phyloP scores from a whole-genome alignment of 2,329 filamentous ascomycete species.

The Xylariales sp. region DNA sequence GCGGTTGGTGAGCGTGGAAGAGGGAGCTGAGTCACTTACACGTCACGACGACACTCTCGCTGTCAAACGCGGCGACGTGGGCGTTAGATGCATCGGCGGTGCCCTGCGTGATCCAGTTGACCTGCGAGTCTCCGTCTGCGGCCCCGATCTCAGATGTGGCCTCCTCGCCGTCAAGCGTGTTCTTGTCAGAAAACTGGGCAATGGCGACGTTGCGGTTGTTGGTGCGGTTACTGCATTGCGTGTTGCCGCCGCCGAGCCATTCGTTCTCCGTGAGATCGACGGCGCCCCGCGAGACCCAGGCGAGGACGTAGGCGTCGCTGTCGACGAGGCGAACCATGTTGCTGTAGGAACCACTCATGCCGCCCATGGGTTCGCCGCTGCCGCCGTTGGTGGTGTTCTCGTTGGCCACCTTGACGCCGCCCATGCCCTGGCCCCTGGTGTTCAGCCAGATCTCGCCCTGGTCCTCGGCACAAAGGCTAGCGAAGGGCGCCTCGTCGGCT shows the following conservation, averaged over 20 bases:
- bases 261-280: constrained; percentile 64
- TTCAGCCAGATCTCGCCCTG: constrained; percentile 74
- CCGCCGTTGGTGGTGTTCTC: constrained; percentile 71
- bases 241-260: constrained; percentile 70
- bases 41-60: constrained; percentile 61
- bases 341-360: constrained; percentile 72
- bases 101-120: constrained; percentile 68
- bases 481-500: constrained; percentile 67
- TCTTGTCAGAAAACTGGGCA: constrained; percentile 67
- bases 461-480: constrained; percentile 70
- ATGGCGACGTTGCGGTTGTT: constrained; percentile 70
- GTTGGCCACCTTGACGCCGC: constrained; percentile 70
- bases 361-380: constrained; percentile 69
- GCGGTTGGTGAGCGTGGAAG: not conserved
- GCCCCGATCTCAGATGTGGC: constrained; percentile 65
- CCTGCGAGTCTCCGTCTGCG: constrained; percentile 65
- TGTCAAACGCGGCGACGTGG: constrained; percentile 61
- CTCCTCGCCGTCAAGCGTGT: constrained; percentile 64
- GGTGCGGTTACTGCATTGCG: constrained; percentile 62
- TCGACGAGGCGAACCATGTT: constrained; percentile 64
- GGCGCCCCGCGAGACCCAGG: constrained; percentile 71
- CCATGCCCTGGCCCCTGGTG: constrained; percentile 68
- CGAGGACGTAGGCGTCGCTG: constrained; percentile 67
- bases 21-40: constrained; percentile 49
- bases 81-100: constrained; percentile 64